A percentile compares a stretch with the other conserved stretches of the same genome.
Evolutionary conservation across 2,329 filamentous ascomycete species (phyloP).

Genomic region (Fonsecaea erecta): DNA sequence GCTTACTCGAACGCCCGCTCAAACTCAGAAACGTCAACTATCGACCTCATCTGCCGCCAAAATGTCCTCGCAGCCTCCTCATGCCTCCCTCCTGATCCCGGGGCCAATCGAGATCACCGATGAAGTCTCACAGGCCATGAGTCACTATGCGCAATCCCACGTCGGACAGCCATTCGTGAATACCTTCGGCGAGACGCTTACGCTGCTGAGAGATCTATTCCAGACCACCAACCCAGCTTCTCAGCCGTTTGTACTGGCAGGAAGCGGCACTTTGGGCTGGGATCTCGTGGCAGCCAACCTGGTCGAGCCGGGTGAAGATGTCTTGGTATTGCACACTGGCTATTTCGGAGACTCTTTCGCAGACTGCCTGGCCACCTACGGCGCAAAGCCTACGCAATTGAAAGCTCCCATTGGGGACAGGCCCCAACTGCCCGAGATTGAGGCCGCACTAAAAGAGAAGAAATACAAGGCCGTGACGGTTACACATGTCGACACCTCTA

Average conservation of each 20-base stretch:
- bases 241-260: slow-evolving; percentile 91
- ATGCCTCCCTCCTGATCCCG: slow-evolving; percentile 85
- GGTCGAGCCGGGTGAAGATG: slow-evolving; percentile 85
- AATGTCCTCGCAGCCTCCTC: slow-evolving; percentile 56
- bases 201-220: slow-evolving; percentile 90
- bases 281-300: slow-evolving; percentile 95
- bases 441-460: slow-evolving; percentile 85
- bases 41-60: slow-evolving; percentile 33
- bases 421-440: slow-evolving; percentile 83
- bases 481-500: slow-evolving; percentile 97
- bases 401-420: slow-evolving; percentile 86
- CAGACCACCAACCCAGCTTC: slow-evolving; percentile 80
- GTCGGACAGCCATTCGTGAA: slow-evolving; percentile 87
- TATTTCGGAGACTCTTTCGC: slow-evolving; percentile 97
- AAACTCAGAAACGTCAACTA: slow-evolving; percentile 28
- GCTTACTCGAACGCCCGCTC: slow-evolving; percentile 19
- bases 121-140: slow-evolving; percentile 37
- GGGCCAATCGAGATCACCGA: slow-evolving; percentile 62
- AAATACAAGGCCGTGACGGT: slow-evolving; percentile 93
- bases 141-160: slow-evolving; percentile 71
- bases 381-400: slow-evolving; percentile 85
- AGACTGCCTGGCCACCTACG: slow-evolving; percentile 89
- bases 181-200: slow-evolving; percentile 85
- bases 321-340: slow-evolving; percentile 89
- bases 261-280: slow-evolving; percentile 95